phyloP scores from a whole-genome alignment of 1,284 basidiomycete genomes.

The Marasmius tenuissimus region DNA sequence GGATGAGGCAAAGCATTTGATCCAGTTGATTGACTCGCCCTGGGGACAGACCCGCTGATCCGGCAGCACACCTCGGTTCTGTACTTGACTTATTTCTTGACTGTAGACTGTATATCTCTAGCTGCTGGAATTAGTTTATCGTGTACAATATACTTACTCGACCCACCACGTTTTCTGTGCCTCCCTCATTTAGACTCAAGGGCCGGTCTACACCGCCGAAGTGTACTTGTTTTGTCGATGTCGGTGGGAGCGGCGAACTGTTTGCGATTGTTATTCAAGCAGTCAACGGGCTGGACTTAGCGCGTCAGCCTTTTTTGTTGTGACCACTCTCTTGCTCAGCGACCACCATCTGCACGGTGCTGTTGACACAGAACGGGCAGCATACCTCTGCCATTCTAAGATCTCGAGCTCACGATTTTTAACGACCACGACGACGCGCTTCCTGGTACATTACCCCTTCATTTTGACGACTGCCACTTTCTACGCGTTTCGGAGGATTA shows the following conservation, averaged over 20 bases:
- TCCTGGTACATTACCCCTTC: not conserved
- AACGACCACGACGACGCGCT: not conserved
- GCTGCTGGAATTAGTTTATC: not conserved
- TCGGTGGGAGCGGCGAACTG: not conserved
- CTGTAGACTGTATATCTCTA: not conserved
- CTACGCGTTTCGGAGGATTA: not conserved
- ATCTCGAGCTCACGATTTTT: not conserved
- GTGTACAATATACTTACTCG: not conserved
- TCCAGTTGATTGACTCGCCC: slow-evolving; percentile 49
- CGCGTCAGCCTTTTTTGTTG: not conserved
- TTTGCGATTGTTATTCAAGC: not conserved
- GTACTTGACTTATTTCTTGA: not conserved
- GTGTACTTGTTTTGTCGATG: not conserved
- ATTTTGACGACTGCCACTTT: not conserved
- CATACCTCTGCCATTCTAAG: too few species aligned
- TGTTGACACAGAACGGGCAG: not conserved
- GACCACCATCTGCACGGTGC: not conserved
- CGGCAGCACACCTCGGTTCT: not conserved
- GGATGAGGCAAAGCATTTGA: slow-evolving; percentile 65
- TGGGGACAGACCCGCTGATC: slow-evolving; percentile 26
- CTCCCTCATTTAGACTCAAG: not conserved
- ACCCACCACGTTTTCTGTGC: not conserved
- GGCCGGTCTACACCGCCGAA: not conserved
- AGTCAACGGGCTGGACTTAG: not conserved
- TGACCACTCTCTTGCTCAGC: not conserved